Base-by-base conservation (phyloP, 805 yeast species). In the Starmerella kuoi region DNA sequence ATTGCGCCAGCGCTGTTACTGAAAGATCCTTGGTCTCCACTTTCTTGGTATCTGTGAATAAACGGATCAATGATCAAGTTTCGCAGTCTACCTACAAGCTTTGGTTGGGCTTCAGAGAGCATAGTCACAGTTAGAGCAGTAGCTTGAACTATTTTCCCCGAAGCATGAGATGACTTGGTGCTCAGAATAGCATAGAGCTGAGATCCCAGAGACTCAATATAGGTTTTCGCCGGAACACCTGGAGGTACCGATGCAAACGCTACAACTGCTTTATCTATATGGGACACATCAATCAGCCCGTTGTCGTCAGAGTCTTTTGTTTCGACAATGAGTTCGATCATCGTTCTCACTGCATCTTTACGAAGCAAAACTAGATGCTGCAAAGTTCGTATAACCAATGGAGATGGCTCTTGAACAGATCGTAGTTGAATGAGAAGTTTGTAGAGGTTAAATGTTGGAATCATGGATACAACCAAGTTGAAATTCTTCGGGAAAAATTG, bases 311-410 rank as follows among this genome's bases (percentile, higher is more conserved):
- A 67, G 32, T 84, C 93, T 43, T 95, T 65, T 21, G 82, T 64
- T 0, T 94, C 94, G 12, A 81, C 64, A 0, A 82, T 67, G 48
- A 82, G 75, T 58, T 88, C 96, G 23, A 86, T 67, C 38, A 88
- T 60, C 2, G 86, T 69, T 23, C 72, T 61, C 2, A 91, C 74
- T 0, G 97, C 96, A 53, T 79, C 77, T 1, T 60, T 58, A 20
- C 93, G 68, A 33, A 67, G 59, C 18, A 73, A 56, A 1, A 81
- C 79, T 22, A 84, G 59, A 3, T 57, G 46, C 0, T 79, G 70
- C 3, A 88, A 63, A 37, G 69, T 64, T 0, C 60, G 46, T 37
- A 78, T 58, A 3, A 82, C 65, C 43, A 68, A 63, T 5, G 49
- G 49, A 37, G 68, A 67, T 52, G 75, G 75, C 57, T 64, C 65